phyloP scores from a whole-genome alignment of 345 rosid genomes.

The Arabidopsis suecica region DNA sequence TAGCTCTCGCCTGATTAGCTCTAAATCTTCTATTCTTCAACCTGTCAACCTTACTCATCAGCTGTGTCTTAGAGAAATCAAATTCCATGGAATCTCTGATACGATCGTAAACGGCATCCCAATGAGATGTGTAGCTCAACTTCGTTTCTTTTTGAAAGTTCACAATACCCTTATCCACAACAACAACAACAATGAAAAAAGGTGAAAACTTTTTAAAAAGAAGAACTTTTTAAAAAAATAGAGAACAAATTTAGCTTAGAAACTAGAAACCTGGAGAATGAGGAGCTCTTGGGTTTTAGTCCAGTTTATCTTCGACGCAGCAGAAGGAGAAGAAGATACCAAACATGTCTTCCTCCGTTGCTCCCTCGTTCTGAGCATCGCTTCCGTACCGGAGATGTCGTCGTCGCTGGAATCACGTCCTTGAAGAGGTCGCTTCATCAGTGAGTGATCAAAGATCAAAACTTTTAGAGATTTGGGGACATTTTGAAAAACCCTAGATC shows the following conservation, averaged over 20 bases:
- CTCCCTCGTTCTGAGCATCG: slow-evolving; percentile 14
- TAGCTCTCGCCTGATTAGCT: neutral
- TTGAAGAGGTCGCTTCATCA: neutral
- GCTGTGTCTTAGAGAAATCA: slow-evolving; percentile 23
- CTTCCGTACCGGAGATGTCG: neutral
- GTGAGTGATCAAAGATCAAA: too few species aligned
- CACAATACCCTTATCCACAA: slow-evolving; percentile 21
- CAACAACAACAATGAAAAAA: neutral
- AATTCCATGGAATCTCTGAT: neutral
- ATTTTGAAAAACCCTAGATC: neutral
- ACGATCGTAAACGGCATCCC: slow-evolving; percentile 8
- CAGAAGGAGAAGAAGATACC: neutral
- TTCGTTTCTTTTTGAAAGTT: neutral
- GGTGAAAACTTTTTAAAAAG: neutral
- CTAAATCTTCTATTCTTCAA: slow-evolving; percentile 16
- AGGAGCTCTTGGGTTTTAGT: slow-evolving; percentile 17
- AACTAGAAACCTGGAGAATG: slow-evolving; percentile 11
- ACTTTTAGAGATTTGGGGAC: neutral
- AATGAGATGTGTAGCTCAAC: neutral
- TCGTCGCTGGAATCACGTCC: slow-evolving; percentile 5
- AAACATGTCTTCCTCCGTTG: neutral
- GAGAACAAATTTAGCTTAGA: neutral
- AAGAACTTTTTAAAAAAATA: neutral
- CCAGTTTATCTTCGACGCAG: neutral
- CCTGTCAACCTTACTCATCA: slow-evolving; percentile 7